These are phyloP conservation scores for Colletotrichum lini DNA, from an alignment of 2,329 filamentous ascomycete species.

Conservation along the genomic window DNA sequence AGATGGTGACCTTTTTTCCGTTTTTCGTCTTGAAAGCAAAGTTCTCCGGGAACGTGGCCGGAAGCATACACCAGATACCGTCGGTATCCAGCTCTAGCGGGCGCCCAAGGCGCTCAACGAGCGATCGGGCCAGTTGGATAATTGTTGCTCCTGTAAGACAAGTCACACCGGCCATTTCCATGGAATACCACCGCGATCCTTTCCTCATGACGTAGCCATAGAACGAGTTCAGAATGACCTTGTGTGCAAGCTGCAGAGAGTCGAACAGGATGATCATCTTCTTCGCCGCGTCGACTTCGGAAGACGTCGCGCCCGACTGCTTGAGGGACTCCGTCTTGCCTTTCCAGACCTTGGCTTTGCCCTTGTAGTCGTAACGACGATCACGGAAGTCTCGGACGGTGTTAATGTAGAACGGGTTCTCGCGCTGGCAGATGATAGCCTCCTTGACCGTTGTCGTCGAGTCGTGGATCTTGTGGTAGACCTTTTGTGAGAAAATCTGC, in stretches of 20 bases:
- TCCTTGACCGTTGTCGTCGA: constrained; percentile 92
- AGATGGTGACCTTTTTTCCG: constrained; percentile 96
- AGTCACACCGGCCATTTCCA: constrained; percentile 99
- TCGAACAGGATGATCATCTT: constrained; percentile 99
- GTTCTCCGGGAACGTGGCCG: constrained; percentile 96
- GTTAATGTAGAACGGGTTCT: constrained; percentile 98
- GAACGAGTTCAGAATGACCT: constrained; percentile 99
- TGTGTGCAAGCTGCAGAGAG: constrained; percentile 95
- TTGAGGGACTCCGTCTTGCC: constrained; percentile 92
- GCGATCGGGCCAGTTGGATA: constrained; percentile 93
- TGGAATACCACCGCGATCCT: constrained; percentile 97
- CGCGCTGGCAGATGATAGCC: constrained; percentile 97
- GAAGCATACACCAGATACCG: constrained; percentile 99
- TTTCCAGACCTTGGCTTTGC: constrained; percentile 98
- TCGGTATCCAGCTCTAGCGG: constrained; percentile 97
- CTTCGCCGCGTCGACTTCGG: constrained; percentile 92
- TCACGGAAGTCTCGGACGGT: constrained; percentile 97
- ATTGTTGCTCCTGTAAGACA: constrained; percentile 96
- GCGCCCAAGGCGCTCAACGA: constrained; percentile 93
- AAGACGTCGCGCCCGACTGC: constrained; percentile 79
- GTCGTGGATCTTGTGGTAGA: constrained; percentile 99
- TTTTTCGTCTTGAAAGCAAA: constrained; percentile 95
- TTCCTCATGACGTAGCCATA: constrained; percentile 99
- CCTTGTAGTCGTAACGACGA: constrained; percentile 98
- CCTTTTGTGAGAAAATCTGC: constrained; percentile 96